Percentiles rank a stretch among this genome's conserved stretches.
These are phyloP conservation scores for Nannochloropsis gaditana DNA, from an alignment of 108 stramenopile genomes.

Conservation along the genomic window DNA sequence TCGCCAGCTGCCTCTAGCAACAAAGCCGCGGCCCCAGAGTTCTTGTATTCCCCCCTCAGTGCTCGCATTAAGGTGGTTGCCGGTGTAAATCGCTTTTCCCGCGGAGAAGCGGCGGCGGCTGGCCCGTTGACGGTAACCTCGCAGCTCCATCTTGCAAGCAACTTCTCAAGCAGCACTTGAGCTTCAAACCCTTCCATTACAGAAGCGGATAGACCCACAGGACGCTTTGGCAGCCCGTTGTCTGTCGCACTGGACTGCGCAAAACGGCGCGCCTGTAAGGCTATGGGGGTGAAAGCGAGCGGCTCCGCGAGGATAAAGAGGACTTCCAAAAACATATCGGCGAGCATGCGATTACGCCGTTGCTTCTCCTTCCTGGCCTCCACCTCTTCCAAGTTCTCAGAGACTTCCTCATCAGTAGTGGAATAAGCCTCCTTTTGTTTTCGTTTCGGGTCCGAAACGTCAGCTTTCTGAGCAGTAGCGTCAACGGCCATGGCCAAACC, in stretches of 20 bases:
- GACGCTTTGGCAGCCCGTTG: background rate
- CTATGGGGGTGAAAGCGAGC: background rate
- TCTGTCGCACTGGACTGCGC: background rate
- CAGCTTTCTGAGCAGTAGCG: background rate
- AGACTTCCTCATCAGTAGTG: background rate
- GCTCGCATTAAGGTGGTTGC: background rate
- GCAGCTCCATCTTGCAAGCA: background rate
- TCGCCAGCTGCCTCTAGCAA: background rate
- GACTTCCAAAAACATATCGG: slow-evolving; percentile 1
- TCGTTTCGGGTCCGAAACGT: background rate
- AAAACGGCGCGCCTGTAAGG: background rate
- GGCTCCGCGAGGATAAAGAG: background rate
- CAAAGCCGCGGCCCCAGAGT: background rate
- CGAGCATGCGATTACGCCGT: background rate
- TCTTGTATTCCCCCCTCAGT: background rate
- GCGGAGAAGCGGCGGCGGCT: background rate
- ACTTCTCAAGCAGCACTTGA: background rate
- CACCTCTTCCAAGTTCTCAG: background rate
- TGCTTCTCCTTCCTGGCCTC: background rate
- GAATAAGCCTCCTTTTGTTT: background rate
- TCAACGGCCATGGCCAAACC: background rate
- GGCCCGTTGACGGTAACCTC: background rate
- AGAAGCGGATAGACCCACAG: background rate
- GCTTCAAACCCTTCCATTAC: background rate
- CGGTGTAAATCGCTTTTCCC: background rate